Evolutionary conservation across 1,284 basidiomycete genomes (phyloP).

Genomic region (Lentinula novae-zelandiae): DNA sequence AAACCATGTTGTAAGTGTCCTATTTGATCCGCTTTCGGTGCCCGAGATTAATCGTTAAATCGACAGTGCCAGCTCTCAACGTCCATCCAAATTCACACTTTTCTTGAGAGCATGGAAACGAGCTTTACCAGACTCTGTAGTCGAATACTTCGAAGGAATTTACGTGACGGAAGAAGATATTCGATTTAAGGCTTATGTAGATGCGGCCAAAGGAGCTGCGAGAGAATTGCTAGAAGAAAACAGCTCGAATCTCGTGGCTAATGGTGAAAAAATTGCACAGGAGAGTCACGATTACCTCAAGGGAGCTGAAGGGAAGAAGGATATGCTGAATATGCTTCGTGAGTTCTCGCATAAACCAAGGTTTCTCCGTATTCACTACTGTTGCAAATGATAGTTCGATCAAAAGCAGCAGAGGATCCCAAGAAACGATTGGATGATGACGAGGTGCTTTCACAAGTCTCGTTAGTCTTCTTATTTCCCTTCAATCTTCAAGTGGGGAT

Average conservation of each 20-base stretch:
- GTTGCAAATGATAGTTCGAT: not conserved
- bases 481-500: not conserved
- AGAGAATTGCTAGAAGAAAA: not conserved
- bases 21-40: not conserved
- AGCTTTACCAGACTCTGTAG: not conserved
- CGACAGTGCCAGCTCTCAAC: conserved; percentile 1
- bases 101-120: not conserved
- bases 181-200: not conserved
- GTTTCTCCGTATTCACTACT: not conserved
- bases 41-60: not conserved
- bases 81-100: not conserved
- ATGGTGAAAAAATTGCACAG: not conserved
- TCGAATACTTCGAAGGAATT: not conserved
- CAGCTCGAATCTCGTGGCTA: not conserved
- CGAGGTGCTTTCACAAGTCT: conserved; percentile 12
- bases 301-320: not conserved
- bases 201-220: not conserved
- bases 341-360: not conserved
- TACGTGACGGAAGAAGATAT: conserved; percentile 2
- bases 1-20: conserved; percentile 7
- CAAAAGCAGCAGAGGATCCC: conserved; percentile 3
- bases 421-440: conserved; percentile 11
- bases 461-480: conserved; percentile 2
- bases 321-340: conserved; percentile 8
- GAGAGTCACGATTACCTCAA: conserved; percentile 6